These are phyloP conservation scores for Cutaneotrichosporon mucoides DNA, from an alignment of 1,284 basidiomycete species.

Conservation along the genomic window DNA sequence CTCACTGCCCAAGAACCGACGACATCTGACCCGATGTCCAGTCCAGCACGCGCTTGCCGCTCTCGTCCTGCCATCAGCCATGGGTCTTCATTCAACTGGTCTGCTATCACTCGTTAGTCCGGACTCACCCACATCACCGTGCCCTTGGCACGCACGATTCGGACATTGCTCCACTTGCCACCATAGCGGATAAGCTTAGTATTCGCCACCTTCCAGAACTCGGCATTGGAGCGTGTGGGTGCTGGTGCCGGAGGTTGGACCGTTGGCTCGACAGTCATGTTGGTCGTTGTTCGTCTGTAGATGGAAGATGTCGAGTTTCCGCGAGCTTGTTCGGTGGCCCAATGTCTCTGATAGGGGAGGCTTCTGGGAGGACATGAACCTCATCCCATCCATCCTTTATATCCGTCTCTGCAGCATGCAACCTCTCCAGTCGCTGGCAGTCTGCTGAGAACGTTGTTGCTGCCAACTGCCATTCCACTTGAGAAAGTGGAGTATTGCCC, in stretches of 20 bases:
- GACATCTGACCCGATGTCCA: conserved; percentile 40
- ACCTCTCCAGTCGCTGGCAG: no score
- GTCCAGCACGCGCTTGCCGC: conserved; percentile 35
- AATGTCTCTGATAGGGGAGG: no score
- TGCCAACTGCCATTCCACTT: no score
- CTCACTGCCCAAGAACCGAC: conserved; percentile 30
- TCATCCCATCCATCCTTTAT: no score
- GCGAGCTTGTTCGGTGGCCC: no score
- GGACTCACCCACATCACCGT: conserved; percentile 14
- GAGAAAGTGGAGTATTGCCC: no score
- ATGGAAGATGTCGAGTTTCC: no score
- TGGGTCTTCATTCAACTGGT: no score
- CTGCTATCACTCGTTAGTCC: neutral
- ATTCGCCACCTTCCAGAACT: conserved; percentile 26
- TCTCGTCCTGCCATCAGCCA: conserved; percentile 22
- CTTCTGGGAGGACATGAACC: no score
- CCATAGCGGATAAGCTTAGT: conserved; percentile 25
- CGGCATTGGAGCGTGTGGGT: conserved; percentile 5
- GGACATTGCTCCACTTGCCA: conserved; percentile 18
- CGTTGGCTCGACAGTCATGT: neutral
- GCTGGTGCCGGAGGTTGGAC: neutral
- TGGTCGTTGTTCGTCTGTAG: neutral
- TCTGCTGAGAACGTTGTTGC: no score
- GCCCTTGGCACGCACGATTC: conserved; percentile 23
- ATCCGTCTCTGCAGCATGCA: no score